Percentiles rank a stretch among this genome's conserved stretches.
These are phyloP conservation scores for Dipodascus albidus DNA, from an alignment of 805 yeast genomes.

Conservation along the genomic window DNA sequence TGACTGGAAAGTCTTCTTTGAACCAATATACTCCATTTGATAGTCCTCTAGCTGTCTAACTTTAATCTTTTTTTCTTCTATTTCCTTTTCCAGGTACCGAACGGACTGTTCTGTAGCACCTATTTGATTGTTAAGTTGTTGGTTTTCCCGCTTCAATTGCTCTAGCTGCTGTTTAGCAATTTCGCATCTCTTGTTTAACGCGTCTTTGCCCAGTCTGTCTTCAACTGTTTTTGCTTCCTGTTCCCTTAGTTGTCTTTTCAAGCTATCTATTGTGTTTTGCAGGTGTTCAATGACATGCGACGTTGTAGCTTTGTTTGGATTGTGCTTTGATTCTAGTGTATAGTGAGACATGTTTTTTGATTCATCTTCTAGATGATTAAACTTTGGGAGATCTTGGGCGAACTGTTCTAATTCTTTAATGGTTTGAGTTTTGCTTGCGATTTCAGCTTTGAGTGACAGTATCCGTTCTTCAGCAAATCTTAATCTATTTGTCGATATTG, in stretches of 20 bases:
- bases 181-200: conserved; percentile 20
- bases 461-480: conserved; percentile 21
- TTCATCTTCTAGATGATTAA: not conserved
- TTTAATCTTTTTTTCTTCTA: conserved; percentile 12
- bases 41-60: conserved; percentile 3
- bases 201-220: conserved; percentile 40
- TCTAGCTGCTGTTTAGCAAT: conserved; percentile 11
- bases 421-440: conserved; percentile 18
- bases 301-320: conserved; percentile 4
- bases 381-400: conserved; percentile 14
- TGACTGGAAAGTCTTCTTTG: conserved; percentile 17
- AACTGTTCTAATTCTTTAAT: conserved; percentile 23
- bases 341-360: not conserved
- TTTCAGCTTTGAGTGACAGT: conserved; percentile 18
- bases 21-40: conserved; percentile 3
- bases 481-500: not conserved
- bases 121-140: conserved; percentile 55
- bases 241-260: conserved; percentile 38
- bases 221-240: conserved; percentile 31
- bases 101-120: conserved; percentile 62
- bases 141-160: conserved; percentile 62
- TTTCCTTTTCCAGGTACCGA: conserved; percentile 49
- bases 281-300: conserved; percentile 27
- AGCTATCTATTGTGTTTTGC: conserved; percentile 40
- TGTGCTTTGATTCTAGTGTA: not conserved